Conservation (phyloP, 2,329 filamentous ascomycete genomes). For the Cytospora piceicola region DNA sequence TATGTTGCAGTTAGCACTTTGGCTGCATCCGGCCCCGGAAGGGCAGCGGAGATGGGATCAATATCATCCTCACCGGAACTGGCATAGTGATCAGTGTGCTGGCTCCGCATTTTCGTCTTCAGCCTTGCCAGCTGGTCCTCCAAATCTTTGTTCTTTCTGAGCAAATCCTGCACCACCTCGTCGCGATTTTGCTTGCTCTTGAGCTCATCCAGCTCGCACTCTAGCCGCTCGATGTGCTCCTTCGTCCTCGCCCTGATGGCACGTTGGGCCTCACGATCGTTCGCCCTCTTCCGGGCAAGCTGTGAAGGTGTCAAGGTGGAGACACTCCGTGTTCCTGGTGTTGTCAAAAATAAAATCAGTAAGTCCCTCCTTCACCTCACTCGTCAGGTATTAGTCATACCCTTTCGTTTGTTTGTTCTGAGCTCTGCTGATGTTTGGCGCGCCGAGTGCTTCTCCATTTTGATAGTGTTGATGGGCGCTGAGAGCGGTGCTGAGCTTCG, state of each 20-base stretch:
- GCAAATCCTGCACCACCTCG: constrained; percentile 55
- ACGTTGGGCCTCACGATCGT: constrained; percentile 88
- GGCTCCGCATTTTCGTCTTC: constrained; percentile 50
- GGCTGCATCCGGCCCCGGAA: constrained; percentile 7
- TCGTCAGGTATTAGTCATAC: constrained; percentile 38
- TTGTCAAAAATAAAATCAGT: constrained; percentile 24
- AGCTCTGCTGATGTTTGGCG: constrained; percentile 50
- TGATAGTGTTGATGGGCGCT: constrained; percentile 33
- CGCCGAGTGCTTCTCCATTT: constrained; percentile 41
- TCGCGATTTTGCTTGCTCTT: constrained; percentile 53
- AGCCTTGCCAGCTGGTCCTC: constrained; percentile 56
- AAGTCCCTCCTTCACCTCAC: constrained; percentile 22
- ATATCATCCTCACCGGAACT: constrained; percentile 43
- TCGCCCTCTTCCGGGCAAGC: constrained; percentile 85
- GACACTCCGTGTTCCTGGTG: constrained; percentile 70
- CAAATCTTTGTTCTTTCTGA: constrained; percentile 56
- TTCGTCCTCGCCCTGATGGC: constrained; percentile 87
- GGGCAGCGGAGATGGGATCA: neutral
- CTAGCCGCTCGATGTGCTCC: constrained; percentile 79
- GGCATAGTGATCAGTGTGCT: constrained; percentile 47
- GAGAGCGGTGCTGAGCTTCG: constrained; percentile 28
- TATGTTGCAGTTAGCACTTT: constrained; percentile 31
- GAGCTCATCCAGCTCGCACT: constrained; percentile 75
- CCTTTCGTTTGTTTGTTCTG: constrained; percentile 52
- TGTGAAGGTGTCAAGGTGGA: constrained; percentile 87